Evolutionary conservation across 768 basidiomycete species (phyloP), one percentile per base, ranked within the genome.

Genomic region (Pholiota conissans): DNA sequence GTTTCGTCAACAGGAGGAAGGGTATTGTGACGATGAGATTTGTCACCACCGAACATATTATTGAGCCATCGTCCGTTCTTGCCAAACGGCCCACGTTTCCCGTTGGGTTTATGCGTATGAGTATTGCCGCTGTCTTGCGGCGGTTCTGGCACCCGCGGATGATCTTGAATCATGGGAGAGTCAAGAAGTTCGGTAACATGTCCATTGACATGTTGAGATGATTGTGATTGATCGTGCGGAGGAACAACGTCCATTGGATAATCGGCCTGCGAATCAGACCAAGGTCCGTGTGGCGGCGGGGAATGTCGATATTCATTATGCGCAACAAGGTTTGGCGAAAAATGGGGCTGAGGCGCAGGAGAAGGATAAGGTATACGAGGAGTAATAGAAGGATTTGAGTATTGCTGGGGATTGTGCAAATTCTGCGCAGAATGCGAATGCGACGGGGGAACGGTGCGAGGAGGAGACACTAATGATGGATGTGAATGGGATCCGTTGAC

Each of bases 1-100:
- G 83, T 74, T 74, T 93, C 90, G 42, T 91, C 89, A 34, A 91
- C 84, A 32, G 90, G 87, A 34, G 90, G 84, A 7, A 91, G 74
- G 5, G 74, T 70, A 50, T 79, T 78, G 56, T 83, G 84, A 65
- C 83, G 84, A 65, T 85, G 80, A 16, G 77, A 76, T 65, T 90
- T 90, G 67, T 92, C 90, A 39, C 82, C 79, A 28, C 90, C 87
- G 71, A 93, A 92, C 79, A 91, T 86, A 32, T 74, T 71, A 50
- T 74, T 71, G 49, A 81, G 79, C 84, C 87, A 89, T 71, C 81
- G 85, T 63, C 79, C 78, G 60, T 76, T 77, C 73, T 90, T 91
- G 79, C 87, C 77, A 47, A 86, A 72, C 69, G 85, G 88, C 63
- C 81, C 77, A 54, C 84, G 73, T 64, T 83, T 86, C 26, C 40